Conservation (phyloP, 2,329 filamentous ascomycete genomes). For the Aspergillus intermedius region DNA sequence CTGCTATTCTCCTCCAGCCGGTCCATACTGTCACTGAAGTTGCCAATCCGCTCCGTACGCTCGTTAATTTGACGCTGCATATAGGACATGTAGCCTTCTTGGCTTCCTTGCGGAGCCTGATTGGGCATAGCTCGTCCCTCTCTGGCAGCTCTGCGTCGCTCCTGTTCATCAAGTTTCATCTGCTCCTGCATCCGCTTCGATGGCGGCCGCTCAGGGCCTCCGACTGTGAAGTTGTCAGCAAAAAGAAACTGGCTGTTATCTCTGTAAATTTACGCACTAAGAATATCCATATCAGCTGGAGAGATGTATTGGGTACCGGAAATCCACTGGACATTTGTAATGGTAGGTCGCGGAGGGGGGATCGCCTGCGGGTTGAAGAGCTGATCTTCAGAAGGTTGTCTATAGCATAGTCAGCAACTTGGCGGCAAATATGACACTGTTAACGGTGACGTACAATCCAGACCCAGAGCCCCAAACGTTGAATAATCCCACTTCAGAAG, state of each 20-base stretch:
- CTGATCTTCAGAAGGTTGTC: conserved; percentile 55
- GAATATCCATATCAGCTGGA: conserved; percentile 75
- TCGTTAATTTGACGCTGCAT: conserved; percentile 83
- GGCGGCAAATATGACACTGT: not conserved
- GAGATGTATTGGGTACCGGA: conserved; percentile 89
- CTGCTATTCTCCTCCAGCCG: conserved; percentile 71
- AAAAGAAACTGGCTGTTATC: conserved; percentile 2
- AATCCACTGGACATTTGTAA: conserved; percentile 94
- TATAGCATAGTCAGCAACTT: conserved; percentile 20
- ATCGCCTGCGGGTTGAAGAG: conserved; percentile 70
- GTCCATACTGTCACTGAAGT: conserved; percentile 81
- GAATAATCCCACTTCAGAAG: conserved; percentile 76
- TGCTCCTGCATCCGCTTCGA: conserved; percentile 84
- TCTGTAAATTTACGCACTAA: conserved; percentile 46
- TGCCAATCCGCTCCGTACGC: conserved; percentile 75
- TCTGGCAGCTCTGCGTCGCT: conserved; percentile 35
- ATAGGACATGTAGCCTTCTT: conserved; percentile 68
- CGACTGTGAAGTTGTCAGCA: conserved; percentile 46
- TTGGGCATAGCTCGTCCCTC: conserved; percentile 30
- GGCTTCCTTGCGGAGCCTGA: conserved; percentile 34
- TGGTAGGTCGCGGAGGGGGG: conserved; percentile 77
- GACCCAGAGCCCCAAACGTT: conserved; percentile 75
- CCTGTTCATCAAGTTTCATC: conserved; percentile 64
- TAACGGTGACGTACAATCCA: conserved; percentile 45
- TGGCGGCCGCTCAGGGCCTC: conserved; percentile 78